Conservation (phyloP, 2,329 filamentous ascomycete genomes). For the Colletotrichum nymphaeae region DNA sequence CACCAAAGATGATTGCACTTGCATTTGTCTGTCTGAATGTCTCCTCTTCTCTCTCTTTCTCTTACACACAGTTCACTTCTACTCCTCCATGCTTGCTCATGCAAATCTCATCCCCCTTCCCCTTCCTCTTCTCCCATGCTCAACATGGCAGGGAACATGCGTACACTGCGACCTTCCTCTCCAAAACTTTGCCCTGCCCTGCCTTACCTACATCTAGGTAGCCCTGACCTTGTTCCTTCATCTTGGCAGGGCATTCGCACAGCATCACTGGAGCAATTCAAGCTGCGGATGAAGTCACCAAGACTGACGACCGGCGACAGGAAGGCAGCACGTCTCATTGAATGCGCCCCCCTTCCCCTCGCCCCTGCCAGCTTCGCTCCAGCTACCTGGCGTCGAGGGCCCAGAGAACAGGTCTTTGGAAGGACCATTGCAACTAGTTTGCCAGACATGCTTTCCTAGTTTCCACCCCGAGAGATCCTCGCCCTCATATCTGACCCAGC, state of each 20-base stretch:
- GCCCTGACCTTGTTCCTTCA: neutral
- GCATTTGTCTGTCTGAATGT: neutral
- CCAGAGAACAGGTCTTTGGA: conserved; percentile 28
- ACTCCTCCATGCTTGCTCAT: neutral
- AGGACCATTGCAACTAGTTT: conserved; percentile 10
- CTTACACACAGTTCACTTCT: neutral
- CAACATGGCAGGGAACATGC: neutral
- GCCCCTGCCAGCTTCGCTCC: conserved; percentile 7
- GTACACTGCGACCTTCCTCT: neutral
- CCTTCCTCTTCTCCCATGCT: neutral
- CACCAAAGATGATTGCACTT: neutral
- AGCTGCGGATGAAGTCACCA: conserved; percentile 11
- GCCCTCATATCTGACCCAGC: neutral
- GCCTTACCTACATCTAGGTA: neutral
- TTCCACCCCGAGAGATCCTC: neutral
- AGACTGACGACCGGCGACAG: conserved; percentile 4
- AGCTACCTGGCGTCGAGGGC: conserved; percentile 28
- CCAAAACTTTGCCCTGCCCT: neutral
- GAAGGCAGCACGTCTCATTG: conserved; percentile 3
- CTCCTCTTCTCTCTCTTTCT: neutral
- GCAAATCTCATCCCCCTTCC: neutral
- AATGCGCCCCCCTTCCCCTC: neutral
- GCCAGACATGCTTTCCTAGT: neutral
- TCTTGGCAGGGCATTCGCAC: conserved; percentile 8
- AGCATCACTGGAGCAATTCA: neutral